These are phyloP conservation scores for Lentinula sp. DNA, from an alignment of 768 basidiomycete genomes.

Conservation along the genomic window DNA sequence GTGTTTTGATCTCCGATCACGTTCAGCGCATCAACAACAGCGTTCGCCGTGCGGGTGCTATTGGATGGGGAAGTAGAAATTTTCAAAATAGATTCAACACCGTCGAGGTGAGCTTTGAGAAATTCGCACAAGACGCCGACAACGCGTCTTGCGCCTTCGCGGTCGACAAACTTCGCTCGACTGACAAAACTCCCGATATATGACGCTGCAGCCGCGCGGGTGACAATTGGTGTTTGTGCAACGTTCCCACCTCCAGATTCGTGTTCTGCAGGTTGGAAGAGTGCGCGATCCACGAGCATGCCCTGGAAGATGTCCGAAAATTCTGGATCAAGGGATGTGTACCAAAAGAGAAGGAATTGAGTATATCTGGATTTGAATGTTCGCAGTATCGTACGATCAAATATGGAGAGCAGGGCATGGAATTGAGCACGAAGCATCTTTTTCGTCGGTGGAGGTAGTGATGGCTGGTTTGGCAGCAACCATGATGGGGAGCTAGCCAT, in stretches of 20 bases:
- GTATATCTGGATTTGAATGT: constrained; percentile 98
- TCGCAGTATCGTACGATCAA: constrained; percentile 87
- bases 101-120: constrained; percentile 69
- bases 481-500: constrained; percentile 14
- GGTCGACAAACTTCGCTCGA: constrained; percentile 81
- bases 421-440: constrained; percentile 59
- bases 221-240: constrained; percentile 55
- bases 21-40: constrained; percentile 13
- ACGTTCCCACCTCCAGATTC: constrained; percentile 22
- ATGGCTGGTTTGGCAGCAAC: constrained; percentile 14
- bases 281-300: constrained; percentile 85
- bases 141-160: constrained; percentile 65
- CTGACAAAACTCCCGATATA: constrained; percentile 93
- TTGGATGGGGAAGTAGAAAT: constrained; percentile 26
- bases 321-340: constrained; percentile 80
- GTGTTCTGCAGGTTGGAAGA: constrained; percentile 41
- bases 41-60: constrained; percentile 16
- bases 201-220: constrained; percentile 86
- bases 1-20: constrained; percentile 39
- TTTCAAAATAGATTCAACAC: constrained; percentile 44
- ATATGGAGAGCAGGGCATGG: constrained; percentile 83
- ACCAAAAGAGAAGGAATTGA: constrained; percentile 96
- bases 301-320: constrained; percentile 94
- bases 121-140: constrained; percentile 84
- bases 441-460: constrained; percentile 19